Base-by-base conservation (phyloP, 1,284 basidiomycete species). In the Fomes fomentarius region DNA sequence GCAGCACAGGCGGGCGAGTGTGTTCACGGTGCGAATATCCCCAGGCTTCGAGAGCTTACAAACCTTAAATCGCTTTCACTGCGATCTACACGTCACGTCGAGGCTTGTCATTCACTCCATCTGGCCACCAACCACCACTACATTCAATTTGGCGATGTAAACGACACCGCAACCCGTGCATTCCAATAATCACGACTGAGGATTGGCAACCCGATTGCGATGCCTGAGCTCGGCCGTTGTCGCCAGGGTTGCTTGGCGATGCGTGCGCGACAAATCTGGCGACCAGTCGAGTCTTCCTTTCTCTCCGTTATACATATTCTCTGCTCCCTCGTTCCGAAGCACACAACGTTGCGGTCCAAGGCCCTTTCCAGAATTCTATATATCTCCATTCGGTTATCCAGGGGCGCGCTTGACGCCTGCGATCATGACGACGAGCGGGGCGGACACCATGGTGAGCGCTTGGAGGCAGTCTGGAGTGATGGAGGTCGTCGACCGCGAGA, bases 401-500 rank as follows among this genome's bases (percentile, higher is more conserved):
- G 21, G 21, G 33, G n/a, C 33, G 33, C 12, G 45, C 17, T 26
- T 8, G 19, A 17, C 15, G 35, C 15, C 9, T 3, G 22, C 44
- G 44, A 34, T 40, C 51, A 35, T 52, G 22, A 47, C 51, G 26
- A 52, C 51, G 38, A 22, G 12, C 42, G 43, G 34, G 14, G n/a
- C n/a, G 22, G 25, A 34, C 39, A 43, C 39, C 44, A 47, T 42
- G 25, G 42, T 17, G 42, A 33, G 48, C 44, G 42, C 25, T 42
- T 42, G 38, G 45, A 15, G 30, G 30, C 6, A n/a, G 38, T 15
- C 35, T 40, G 37, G 33, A 41, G 25, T 56, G 48, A 50, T 50
- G 44, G 31, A 38, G 24, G 12, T 34, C 39, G 12, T 21, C 31
- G 58, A 56, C 55, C n/a, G n/a, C n/a, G n/a, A n/a, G n/a, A n/a